Evolutionary conservation across 225 moss, liverwort and hornwort species (phyloP).

Genomic region (Straminergon stramineum): DNA sequence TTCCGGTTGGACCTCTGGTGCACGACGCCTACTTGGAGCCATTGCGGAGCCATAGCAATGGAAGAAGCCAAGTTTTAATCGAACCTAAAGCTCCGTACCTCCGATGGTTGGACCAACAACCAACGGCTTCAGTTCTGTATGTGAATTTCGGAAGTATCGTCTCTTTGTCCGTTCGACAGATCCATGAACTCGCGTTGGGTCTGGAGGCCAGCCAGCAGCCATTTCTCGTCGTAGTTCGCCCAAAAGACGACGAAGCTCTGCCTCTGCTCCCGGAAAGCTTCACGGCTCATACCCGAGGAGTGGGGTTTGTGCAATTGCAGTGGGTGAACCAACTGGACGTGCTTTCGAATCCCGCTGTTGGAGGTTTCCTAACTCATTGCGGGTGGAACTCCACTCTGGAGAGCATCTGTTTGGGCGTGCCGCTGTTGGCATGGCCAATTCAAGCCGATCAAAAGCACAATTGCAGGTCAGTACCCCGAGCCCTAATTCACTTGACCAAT

Average conservation of each 20-base stretch:
- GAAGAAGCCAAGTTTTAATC: neutral
- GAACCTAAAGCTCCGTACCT: neutral
- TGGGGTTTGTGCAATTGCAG: constrained; percentile 27
- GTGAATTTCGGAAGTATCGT: neutral
- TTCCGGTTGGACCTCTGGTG: constrained; percentile 21
- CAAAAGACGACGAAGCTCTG: neutral
- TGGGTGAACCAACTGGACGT: constrained; percentile 43
- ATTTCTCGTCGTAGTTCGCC: neutral
- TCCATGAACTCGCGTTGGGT: neutral
- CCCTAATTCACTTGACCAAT: neutral
- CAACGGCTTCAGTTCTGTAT: neutral
- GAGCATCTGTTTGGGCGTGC: constrained; percentile 36
- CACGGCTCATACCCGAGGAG: neutral
- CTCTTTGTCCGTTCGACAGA: neutral
- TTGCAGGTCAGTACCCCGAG: constrained; percentile 2
- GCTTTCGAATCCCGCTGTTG: constrained; percentile 30
- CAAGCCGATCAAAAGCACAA: constrained; percentile 31
- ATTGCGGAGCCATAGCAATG: neutral
- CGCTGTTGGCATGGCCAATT: constrained; percentile 50
- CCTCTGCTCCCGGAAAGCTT: neutral
- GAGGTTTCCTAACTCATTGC: constrained; percentile 55
- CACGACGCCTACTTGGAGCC: constrained; percentile 3
- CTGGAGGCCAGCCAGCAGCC: neutral
- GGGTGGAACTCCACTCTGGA: constrained; percentile 44
- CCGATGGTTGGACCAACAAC: neutral